Evolutionary conservation across 2,329 filamentous ascomycete genomes (phyloP).

Genomic region (Pseudogymnoascus verrucosus): DNA sequence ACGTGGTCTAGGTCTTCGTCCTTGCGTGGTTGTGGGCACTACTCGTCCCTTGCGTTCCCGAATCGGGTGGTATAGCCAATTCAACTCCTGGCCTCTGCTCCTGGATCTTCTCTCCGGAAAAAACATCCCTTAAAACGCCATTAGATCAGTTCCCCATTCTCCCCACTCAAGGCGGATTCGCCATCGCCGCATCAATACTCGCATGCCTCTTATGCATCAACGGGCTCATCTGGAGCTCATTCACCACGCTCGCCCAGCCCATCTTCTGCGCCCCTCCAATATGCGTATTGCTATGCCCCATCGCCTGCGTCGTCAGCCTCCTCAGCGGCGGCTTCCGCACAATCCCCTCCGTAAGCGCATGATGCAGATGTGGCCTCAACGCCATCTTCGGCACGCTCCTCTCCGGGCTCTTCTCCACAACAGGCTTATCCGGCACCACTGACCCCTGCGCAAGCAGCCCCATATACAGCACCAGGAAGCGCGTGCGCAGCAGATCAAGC

Average conservation of each 20-base stretch:
- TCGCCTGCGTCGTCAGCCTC: conserved; percentile 45
- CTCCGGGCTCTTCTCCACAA: conserved; percentile 12
- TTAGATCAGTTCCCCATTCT: background rate
- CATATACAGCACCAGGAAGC: conserved; percentile 58
- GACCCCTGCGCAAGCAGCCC: conserved; percentile 43
- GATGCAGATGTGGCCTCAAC: conserved; percentile 18
- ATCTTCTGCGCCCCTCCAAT: conserved; percentile 40
- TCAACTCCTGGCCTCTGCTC: background rate
- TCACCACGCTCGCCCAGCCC: conserved; percentile 56
- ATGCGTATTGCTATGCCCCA: conserved; percentile 42
- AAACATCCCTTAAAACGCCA: background rate
- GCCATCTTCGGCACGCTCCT: conserved; percentile 16
- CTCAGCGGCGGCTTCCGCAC: conserved; percentile 37
- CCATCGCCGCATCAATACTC: conserved; percentile 53
- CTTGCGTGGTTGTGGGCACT: background rate
- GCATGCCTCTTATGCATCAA: conserved; percentile 53
- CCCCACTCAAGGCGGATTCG: conserved; percentile 17
- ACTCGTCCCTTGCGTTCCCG: background rate
- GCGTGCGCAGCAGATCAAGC: conserved; percentile 54
- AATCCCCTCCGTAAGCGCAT: conserved; percentile 23
- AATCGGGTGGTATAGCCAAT: background rate
- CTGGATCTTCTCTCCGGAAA: background rate
- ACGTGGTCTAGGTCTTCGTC: background rate
- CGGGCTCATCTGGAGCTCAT: conserved; percentile 54
- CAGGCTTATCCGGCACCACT: conserved; percentile 1